Evolutionary conservation across 2,329 filamentous ascomycete genomes (phyloP).

Genomic region (Talaromyces sp.): DNA sequence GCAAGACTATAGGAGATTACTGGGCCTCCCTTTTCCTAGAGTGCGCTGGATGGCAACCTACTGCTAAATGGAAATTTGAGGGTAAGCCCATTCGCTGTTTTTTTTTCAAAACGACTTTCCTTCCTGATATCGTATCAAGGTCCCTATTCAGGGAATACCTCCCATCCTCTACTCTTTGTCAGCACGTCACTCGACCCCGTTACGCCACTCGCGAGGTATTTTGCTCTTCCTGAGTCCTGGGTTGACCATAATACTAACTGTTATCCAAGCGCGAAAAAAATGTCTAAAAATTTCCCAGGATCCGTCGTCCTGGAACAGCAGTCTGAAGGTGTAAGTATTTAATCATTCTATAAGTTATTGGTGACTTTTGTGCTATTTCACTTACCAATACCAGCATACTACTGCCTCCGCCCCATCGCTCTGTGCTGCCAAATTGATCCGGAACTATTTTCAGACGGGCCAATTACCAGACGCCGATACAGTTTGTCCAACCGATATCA

Average conservation of each 20-base stretch:
- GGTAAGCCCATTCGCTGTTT: constrained; percentile 17
- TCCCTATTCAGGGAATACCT: constrained; percentile 13
- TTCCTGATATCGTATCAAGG: not conserved
- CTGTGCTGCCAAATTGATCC: constrained; percentile 22
- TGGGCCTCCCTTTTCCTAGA: constrained; percentile 33
- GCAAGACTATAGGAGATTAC: constrained; percentile 26
- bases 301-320: constrained; percentile 20
- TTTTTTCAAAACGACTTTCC: not conserved
- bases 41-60: constrained; percentile 33
- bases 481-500: constrained; percentile 21
- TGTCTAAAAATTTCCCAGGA: constrained; percentile 15
- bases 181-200: constrained; percentile 14
- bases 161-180: constrained; percentile 14
- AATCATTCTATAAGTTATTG: not conserved
- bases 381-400: constrained; percentile 16
- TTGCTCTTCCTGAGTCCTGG: too few species aligned
- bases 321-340: constrained; percentile 17
- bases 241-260: not conserved
- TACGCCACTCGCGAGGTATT: constrained; percentile 11
- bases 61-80: constrained; percentile 28
- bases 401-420: constrained; percentile 18
- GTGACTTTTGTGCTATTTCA: not conserved
- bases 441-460: constrained; percentile 27
- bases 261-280: constrained; percentile 13
- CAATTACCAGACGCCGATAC: constrained; percentile 20